These are phyloP conservation scores for Fusarium albidum DNA, from an alignment of 2,329 filamentous ascomycete genomes.

Conservation along the genomic window DNA sequence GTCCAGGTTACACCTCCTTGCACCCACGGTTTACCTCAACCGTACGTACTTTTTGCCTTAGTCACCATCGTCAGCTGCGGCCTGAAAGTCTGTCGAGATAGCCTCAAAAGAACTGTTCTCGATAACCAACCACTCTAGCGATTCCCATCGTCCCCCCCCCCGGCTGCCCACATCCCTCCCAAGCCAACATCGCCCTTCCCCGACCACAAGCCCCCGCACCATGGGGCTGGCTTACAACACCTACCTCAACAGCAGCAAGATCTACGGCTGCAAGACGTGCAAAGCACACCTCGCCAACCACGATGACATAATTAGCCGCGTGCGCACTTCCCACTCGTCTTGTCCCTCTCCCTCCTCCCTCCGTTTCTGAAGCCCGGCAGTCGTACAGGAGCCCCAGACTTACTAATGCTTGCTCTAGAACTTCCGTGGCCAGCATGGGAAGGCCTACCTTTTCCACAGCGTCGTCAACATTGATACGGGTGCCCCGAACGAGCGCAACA, in stretches of 20 bases:
- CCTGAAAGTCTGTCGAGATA: background rate
- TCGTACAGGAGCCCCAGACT: background rate
- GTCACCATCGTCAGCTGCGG: slow-evolving; percentile 2
- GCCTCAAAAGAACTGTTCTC: background rate
- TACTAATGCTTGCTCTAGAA: slow-evolving; percentile 65
- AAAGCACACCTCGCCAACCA: slow-evolving; percentile 96
- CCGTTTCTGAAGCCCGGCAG: background rate
- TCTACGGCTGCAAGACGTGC: slow-evolving; percentile 94
- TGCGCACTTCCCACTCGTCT: slow-evolving; percentile 56
- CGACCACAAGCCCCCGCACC: slow-evolving; percentile 30
- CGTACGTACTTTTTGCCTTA: slow-evolving; percentile 1
- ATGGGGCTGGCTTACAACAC: slow-evolving; percentile 95
- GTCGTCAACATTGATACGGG: slow-evolving; percentile 91
- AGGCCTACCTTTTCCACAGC: slow-evolving; percentile 93
- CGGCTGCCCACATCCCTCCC: background rate
- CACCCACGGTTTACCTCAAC: slow-evolving; percentile 14
- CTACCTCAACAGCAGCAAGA: slow-evolving; percentile 85
- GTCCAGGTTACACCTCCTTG: slow-evolving; percentile 7
- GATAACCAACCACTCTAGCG: background rate
- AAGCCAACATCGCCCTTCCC: background rate
- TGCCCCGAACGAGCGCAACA: slow-evolving; percentile 91
- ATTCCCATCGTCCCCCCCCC: background rate
- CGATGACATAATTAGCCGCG: slow-evolving; percentile 93
- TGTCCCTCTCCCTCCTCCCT: background rate
- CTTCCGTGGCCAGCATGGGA: slow-evolving; percentile 97